These are phyloP conservation scores for Clarireedia paspali DNA, from an alignment of 2,329 filamentous ascomycete genomes.

Conservation along the genomic window DNA sequence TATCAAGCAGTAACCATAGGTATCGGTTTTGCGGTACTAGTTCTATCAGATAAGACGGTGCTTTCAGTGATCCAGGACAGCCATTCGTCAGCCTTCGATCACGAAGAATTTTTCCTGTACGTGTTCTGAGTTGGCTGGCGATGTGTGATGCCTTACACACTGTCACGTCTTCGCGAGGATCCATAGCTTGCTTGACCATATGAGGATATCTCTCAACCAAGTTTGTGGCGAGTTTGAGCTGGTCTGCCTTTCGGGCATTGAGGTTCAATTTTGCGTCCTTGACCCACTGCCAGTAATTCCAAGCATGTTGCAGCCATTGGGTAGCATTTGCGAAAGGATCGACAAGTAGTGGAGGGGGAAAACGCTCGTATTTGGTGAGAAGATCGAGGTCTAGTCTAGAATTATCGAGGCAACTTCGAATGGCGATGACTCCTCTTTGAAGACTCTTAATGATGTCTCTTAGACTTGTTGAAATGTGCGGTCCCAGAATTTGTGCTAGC, in stretches of 20 bases:
- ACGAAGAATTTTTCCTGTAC: background rate
- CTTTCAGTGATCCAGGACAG: background rate
- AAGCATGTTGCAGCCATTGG: background rate
- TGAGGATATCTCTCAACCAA: background rate
- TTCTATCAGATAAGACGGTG: background rate
- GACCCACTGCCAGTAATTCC: background rate
- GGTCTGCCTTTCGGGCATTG: background rate
- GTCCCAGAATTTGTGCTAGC: background rate
- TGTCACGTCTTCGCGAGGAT: background rate
- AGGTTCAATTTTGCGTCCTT: background rate
- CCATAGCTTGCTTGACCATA: background rate
- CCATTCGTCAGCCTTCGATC: background rate
- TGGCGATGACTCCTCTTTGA: no score
- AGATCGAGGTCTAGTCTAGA: background rate
- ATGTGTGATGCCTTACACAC: background rate
- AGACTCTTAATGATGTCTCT: no score
- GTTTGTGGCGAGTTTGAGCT: background rate
- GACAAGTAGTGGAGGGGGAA: background rate
- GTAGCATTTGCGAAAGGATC: background rate
- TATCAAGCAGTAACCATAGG: background rate
- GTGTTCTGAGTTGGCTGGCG: background rate
- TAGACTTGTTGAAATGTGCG: no score
- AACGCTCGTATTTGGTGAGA: background rate
- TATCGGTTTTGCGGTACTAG: conserved; percentile 4
- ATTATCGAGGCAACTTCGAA: no score